A percentile compares a stretch with the other conserved stretches of the same genome.
Conservation (phyloP, 2,329 filamentous ascomycete genomes). For the Alternaria gaisen region DNA sequence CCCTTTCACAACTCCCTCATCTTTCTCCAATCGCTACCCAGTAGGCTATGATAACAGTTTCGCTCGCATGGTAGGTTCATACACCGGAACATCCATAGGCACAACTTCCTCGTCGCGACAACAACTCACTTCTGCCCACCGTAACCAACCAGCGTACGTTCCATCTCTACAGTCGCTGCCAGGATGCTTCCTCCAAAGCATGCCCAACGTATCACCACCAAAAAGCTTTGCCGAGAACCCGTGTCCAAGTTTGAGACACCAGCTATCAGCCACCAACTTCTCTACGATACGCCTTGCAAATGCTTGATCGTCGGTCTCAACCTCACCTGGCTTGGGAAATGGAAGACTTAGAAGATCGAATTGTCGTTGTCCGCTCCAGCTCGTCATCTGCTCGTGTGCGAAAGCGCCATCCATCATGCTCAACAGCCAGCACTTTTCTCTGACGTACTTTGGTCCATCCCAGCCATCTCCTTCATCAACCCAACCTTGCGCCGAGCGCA, state of each 20-base stretch:
- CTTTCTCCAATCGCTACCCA: background rate
- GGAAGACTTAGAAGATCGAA: slow-evolving; percentile 61
- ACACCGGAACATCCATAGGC: slow-evolving; percentile 24
- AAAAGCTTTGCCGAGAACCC: slow-evolving; percentile 62
- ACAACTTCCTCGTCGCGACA: slow-evolving; percentile 46
- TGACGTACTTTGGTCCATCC: slow-evolving; percentile 63
- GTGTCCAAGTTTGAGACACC: slow-evolving; percentile 65
- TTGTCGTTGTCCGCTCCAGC: slow-evolving; percentile 60
- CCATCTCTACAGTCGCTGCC: slow-evolving; percentile 60
- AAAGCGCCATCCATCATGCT: slow-evolving; percentile 34
- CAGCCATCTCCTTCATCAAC: slow-evolving; percentile 61
- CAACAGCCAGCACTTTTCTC: slow-evolving; percentile 42
- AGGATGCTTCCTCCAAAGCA: slow-evolving; percentile 61
- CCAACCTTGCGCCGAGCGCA: slow-evolving; percentile 62
- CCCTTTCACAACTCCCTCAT: background rate
- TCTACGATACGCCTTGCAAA: slow-evolving; percentile 63
- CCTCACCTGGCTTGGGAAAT: slow-evolving; percentile 51
- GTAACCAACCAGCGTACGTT: slow-evolving; percentile 65
- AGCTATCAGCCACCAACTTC: slow-evolving; percentile 59
- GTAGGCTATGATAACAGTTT: slow-evolving; percentile 6
- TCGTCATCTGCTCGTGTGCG: slow-evolving; percentile 58
- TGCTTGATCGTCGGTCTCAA: slow-evolving; percentile 58
- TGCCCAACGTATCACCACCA: slow-evolving; percentile 60
- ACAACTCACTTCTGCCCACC: slow-evolving; percentile 61
- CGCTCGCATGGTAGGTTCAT: slow-evolving; percentile 27